phyloP scores from a whole-genome alignment of 192 early-diverging fungal genomes.

The Coemansia sp. region DNA sequence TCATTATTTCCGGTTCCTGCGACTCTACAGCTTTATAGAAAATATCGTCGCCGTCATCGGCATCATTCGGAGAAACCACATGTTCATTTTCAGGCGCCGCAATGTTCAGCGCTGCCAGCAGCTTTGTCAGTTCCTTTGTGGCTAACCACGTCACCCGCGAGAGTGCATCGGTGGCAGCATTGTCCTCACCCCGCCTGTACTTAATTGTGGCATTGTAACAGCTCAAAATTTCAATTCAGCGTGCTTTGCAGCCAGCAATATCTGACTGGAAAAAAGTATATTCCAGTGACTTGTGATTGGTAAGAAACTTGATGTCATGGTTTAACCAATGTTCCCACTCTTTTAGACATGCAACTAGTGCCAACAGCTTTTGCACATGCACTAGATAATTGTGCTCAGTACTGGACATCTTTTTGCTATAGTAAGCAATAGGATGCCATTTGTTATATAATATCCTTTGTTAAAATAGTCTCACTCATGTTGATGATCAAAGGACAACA shows the following conservation, averaged over 20 bases:
- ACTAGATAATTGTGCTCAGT: slow-evolving; percentile 10
- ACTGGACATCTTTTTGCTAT: not conserved
- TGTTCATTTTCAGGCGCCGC: too few relatives aligned
- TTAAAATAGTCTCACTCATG: too few relatives aligned
- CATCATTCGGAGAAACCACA: too few relatives aligned
- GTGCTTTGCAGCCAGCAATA: not conserved
- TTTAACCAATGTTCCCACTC: too few relatives aligned
- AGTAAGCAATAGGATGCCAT: slow-evolving; percentile 14
- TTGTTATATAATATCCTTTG: too few relatives aligned
- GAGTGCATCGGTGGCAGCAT: slow-evolving; percentile 8
- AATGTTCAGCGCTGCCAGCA: too few relatives aligned
- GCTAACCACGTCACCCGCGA: not conserved
- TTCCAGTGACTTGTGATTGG: not conserved
- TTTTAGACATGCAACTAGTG: slow-evolving; percentile 4
- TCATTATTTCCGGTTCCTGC: too few relatives aligned
- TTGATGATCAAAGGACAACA: too few relatives aligned
- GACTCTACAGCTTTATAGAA: too few relatives aligned
- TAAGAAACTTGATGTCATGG: too few relatives aligned
- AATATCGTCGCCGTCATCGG: too few relatives aligned
- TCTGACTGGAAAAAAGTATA: not conserved
- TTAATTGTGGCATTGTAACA: not conserved
- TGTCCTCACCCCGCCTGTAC: slow-evolving; percentile 11
- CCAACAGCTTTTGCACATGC: slow-evolving; percentile 18
- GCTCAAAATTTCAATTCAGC: slow-evolving; percentile 5
- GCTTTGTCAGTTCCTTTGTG: too few relatives aligned